phyloP scores from a whole-genome alignment of 2,329 filamentous ascomycete genomes.

The Aspergillus sclerotialis region DNA sequence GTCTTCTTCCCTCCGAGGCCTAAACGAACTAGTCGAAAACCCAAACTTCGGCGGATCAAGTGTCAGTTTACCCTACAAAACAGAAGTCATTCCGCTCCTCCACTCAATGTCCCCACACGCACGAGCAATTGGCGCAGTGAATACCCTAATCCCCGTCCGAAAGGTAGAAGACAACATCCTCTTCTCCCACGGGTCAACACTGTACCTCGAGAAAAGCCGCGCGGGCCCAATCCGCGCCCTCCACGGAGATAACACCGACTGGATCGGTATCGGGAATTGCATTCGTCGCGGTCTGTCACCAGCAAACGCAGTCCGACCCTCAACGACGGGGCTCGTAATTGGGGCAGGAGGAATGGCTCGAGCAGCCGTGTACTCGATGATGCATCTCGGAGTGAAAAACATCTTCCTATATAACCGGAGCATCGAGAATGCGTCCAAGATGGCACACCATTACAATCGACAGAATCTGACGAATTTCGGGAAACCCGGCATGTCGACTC shows the following conservation, averaged over 20 bases:
- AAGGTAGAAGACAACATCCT: slow-evolving; percentile 48
- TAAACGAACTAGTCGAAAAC: slow-evolving; percentile 59
- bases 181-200: slow-evolving; percentile 49
- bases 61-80: slow-evolving; percentile 67
- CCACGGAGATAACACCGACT: slow-evolving; percentile 76
- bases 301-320: slow-evolving; percentile 56
- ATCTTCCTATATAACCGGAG: slow-evolving; percentile 34
- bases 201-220: slow-evolving; percentile 54
- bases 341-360: slow-evolving; percentile 50
- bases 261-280: slow-evolving; percentile 70
- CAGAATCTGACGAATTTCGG: slow-evolving; percentile 18
- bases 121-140: slow-evolving; percentile 67
- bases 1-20: slow-evolving; percentile 53
- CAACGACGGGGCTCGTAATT: slow-evolving; percentile 52
- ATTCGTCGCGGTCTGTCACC: slow-evolving; percentile 66
- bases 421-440: slow-evolving; percentile 25
- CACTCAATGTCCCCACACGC: slow-evolving; percentile 65
- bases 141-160: slow-evolving; percentile 67
- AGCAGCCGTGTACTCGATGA: slow-evolving; percentile 35
- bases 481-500: slow-evolving; percentile 7
- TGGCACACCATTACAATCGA: slow-evolving; percentile 30
- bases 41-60: slow-evolving; percentile 65
- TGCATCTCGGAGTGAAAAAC: slow-evolving; percentile 31
- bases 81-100: slow-evolving; percentile 59
- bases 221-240: slow-evolving; percentile 61